Evolutionary conservation across 2,329 filamentous ascomycete species (phyloP), one percentile per base, ranked within the genome.

Genomic region (Hortaea sp.): DNA sequence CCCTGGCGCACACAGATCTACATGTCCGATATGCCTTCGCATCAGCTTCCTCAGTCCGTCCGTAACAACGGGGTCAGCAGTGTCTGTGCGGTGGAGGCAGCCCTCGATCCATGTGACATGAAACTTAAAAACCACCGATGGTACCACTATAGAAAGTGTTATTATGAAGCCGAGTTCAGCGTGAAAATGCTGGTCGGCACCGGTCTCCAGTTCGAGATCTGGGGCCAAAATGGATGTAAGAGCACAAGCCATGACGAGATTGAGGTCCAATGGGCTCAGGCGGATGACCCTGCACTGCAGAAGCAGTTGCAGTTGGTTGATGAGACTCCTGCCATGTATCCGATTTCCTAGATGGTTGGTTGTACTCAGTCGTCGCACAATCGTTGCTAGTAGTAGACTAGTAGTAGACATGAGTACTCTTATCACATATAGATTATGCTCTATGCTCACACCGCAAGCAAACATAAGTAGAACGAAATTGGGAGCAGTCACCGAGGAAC

Each of bases 191-290:
- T 47, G 11, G 30, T 49, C 5, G 46, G 48, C 6, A 44, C 44
- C 11, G 50, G 50, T 10, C 29, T 53, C 2, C 38, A 47, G 29
- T 53, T 53, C 31, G 42, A 53, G 44, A 46, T 53, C 12, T 46
- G 48, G 48, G 42, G 45, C 9, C 41, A 42, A 13, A 34, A 50
- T 29, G 48, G 45, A 10, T 10, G 12, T 12, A 34, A 12, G 44
- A 47, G 42, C 35, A 43, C 43, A 34, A 34, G 41, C 31, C 48
- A 49, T 40, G 50, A 52, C 5, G 43, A 51, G 29, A 35, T 43
- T 7, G 13, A 32, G 10, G 41, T 43, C n/a, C 7, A 32, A 11
- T 43, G 41, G 41, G 41, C 31, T n/a, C 5, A 7, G 31, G 29
- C 41, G 2, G 41, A 43, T 32, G 41, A 9, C 9, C 32, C 32